Evolutionary conservation across 2,329 filamentous ascomycete species (phyloP), one percentile per base, ranked within the genome.

Genomic region (Ceratocystis smalleyi): DNA sequence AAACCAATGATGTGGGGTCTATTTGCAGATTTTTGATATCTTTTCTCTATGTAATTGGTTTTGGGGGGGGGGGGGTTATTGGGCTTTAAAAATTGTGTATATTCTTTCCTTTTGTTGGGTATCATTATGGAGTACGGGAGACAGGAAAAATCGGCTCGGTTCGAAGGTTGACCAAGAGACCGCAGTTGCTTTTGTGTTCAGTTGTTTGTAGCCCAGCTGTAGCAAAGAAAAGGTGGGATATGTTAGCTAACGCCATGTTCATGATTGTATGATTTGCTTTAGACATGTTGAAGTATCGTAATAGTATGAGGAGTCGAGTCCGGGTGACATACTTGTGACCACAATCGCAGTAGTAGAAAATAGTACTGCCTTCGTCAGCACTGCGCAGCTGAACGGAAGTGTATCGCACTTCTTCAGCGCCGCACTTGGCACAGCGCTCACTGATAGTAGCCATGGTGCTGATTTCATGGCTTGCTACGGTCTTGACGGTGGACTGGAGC

Each of bases 291-390:
- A 35, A 35, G 27, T 6, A 35, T 8, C 15, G 30, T 32, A 17
- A 32, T 6, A 7, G 7, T 35, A 30, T 27, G 51, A 7, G 27
- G 49, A 24, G 22, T 24, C 15, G 49, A 27, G 22, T 51, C 24
- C 22, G 22, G 47, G 47, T 8, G 43, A 74, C 84, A 70, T 82
- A 91, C 87, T 88, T 91, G 75, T 89, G 79, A 66, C 89, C 89
- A 73, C 91, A 96, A 65, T 91, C 84, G 76, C 91, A 96, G 67
- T 81, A 86, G 76, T 90, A 96, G 71, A 96, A 95, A 64, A 96
- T 83, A 0, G 92, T 96, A 68, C 87, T 89, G 67, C 94, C 94
- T 83, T 97, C 92, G 74, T 99, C 94, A 64, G 92, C 94, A 78
- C 91, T 86, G 70, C 92, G 86, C 70, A 96, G 77, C 74, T 99